Evolutionary conservation across 192 early-diverging fungal genomes (phyloP).

Genomic region (Diversispora epigaea): DNA sequence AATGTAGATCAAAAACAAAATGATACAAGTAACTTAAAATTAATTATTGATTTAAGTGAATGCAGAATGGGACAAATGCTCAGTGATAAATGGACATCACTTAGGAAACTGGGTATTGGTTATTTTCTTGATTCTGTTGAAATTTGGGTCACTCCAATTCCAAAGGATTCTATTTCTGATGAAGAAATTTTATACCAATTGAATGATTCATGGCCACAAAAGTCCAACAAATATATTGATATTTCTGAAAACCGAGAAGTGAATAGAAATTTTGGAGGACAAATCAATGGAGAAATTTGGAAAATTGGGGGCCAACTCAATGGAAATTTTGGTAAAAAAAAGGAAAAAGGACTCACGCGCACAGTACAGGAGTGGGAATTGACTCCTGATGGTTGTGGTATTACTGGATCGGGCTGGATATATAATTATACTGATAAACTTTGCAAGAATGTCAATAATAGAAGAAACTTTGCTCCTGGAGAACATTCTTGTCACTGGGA

Average conservation of each 20-base stretch:
- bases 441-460: neutral
- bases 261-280: neutral
- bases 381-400: neutral
- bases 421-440: neutral
- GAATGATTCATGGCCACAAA: neutral
- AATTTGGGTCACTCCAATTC: neutral
- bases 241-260: neutral
- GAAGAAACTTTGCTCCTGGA: neutral
- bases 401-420: neutral
- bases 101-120: neutral
- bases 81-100: neutral
- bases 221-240: neutral
- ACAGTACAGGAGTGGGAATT: neutral
- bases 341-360: neutral
- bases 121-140: too few relatives aligned
- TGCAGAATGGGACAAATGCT: neutral
- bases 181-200: neutral
- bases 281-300: neutral
- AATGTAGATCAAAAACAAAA: neutral
- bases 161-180: neutral
- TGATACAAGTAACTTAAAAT: neutral
- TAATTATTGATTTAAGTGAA: neutral
- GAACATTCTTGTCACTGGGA: neutral
- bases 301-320: too few relatives aligned
- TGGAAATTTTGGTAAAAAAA: neutral